Base-by-base conservation (phyloP, 805 yeast species). In the Yamadazyma sp. region DNA sequence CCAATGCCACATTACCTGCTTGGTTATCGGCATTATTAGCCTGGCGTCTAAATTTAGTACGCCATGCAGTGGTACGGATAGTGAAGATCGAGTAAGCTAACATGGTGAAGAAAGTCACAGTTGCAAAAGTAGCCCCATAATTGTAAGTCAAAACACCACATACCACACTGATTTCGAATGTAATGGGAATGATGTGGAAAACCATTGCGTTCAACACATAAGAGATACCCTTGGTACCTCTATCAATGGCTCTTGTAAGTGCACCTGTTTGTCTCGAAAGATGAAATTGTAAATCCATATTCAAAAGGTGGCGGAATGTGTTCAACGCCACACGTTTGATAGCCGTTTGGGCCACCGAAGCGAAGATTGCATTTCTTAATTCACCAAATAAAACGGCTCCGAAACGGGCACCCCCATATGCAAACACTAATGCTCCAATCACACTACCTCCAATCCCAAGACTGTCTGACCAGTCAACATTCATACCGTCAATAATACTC, bases 191-290 rank as follows among this genome's bases (percentile, higher is more conserved):
- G 24, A 93, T 90, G 58, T 93, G 98, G 68, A 93, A 91, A n/a
- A 93, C 96, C 95, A 91, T 86, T 2, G 98, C 96, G 24, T 86
- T 80, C 32, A 93, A 67, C 4, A 93, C 97, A 51, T 85, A 90
- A 9, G 95, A 82, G 37, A 93, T 91, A 67, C 99, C 99, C 52
- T 93, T 91, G 1, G 98, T 91, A 59, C 99, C 99, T 47, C 99
- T 72, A 54, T 93, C 99, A 53, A 93, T 93, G 1, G 98, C 98
- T 44, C 99, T 71, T 0, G 97, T 91, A 22, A 93, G 63, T 0
- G 96, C 98, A 48, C 99, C 99, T 0, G 99, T 93, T 59, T 93
- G 98, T 49, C 90, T 73, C 8, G 91, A 74, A 27, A 93, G 63
- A 59, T 93, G 99, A 75, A 91, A 93, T 14, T 87, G 84, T 38